Evolutionary conservation across 345 rosid species (phyloP), one percentile per base, ranked within the genome.

Genomic region (Viola odorata): DNA sequence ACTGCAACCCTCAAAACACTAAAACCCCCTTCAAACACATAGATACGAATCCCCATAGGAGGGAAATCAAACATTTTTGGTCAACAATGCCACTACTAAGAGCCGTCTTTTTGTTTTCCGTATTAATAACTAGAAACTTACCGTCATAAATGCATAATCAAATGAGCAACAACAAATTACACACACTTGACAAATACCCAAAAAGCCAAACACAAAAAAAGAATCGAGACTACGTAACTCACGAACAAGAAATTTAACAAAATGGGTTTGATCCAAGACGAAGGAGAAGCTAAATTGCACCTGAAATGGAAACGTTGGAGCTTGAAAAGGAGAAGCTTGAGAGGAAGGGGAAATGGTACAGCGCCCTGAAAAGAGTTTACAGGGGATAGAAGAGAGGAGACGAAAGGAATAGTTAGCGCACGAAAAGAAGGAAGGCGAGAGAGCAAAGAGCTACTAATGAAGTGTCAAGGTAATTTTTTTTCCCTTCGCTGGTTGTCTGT

Each of bases 261-360:
- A 51, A 36, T 13, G 60, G 54, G 52, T 13, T 37, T 50, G 67
- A 73, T 68, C 72, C 12, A 41, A 37, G 9, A 60, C 5, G 9
- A 58, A 64, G 16, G 53, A 53, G 45, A 39, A 50, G 52, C 49
- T 0, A 44, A 58, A 64, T 3, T 8, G 49, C 41, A 73, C 80
- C 84, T 55, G 17, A 41, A 3, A 66, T 13, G 57, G 75, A 62
- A 72, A 67, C 57, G 73, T 47, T 41, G 56, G 56, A 64, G 66
- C 67, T 66, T 14, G 37, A 16, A 55, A 14, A 14, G 48, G 45
- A 41, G 15, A 3, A 55, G 57, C 59, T 12, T 23, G 60, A 6
- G 61, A n/a, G 12, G 52, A 15, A 36, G 39, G 13, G 57, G 52
- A 40, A 47, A 58, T 37, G 68, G 63, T 15, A 61, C 55, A 69